Base-by-base conservation (phyloP, 1,284 basidiomycete species). In the Ganoderma leucocontextum region DNA sequence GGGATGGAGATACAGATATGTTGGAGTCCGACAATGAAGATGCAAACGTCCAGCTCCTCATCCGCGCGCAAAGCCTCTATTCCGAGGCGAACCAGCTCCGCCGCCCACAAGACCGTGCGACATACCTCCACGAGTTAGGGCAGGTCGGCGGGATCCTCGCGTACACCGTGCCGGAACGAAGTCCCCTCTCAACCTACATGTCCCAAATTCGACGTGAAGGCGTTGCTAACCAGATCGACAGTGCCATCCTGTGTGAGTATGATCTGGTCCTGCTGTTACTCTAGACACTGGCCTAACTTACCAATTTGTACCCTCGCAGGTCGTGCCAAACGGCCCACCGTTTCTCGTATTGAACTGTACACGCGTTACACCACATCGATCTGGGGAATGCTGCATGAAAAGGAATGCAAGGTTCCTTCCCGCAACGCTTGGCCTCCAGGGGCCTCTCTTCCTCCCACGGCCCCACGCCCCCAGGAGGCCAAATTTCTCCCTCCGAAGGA, bases 171-270 rank as follows among this genome's bases (percentile, higher is more conserved):
- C 91, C 95, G 0, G 92, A 95, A 77, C 83, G 83, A 60, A 92
- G 91, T 70, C 87, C 84, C 57, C 83, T 94, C 72, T 82, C 87
- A 17, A 86, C 84, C 62, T 96, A 96, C 78, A 79, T 97, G 68
- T 85, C 86, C 62, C 89, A 91, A 77, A 87, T 87, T 67, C 82
- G 94, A 67, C 86, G 95, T 64, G 91, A 93, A 73, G 88, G 88
- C 7, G 86, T 97, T 6, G 95, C 95, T 0, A 91, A 94, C 68
- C 93, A 96, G 80, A 90, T 97, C 64, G 93, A 96, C 73, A 87
- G 88, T 60, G 95, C 95, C 12, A 94, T 97, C 62, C 80, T 97
- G 4, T 83, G 94, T 94, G 73, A 76, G 93, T 83, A 1, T 15
- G 33, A 15, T 66, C 49, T 72, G n/a, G 33, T 19, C 10, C 33